Base-by-base conservation (phyloP, 345 rosid genomes). In the Gossypium australe region DNA sequence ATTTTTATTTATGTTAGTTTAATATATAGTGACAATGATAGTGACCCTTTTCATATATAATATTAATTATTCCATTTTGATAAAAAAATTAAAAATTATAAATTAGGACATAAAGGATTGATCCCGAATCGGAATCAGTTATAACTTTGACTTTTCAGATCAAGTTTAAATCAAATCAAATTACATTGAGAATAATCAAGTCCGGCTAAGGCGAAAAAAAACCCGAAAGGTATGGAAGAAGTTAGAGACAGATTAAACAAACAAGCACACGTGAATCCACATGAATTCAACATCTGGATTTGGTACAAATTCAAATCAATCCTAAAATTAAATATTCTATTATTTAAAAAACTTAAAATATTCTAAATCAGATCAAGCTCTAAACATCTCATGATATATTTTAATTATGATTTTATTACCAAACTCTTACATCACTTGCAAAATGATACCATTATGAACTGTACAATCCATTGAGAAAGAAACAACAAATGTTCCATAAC, bases 221-320 rank as follows among this genome's bases (percentile, higher is more conserved):
- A 29, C 38, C 38, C 38, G 34, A 29, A 29, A 29, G 38, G 38
- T 29, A 29, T 29, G 38, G 6, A 29, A 4, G 38, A 29, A 1
- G 7, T 34, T 34, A 34, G 41, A 34, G 41, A 34, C 7, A 16
- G 16, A 69, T 51, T 69, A 69, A 51, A 27, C 24, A 52, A 70
- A 29, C 73, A 52, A 10, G 25, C 60, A 70, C 73, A 52, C 57
- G 73, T 70, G 73, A 70, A 29, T 6, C 25, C 61, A 70, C 73
- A 52, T 52, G 73, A 52, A 17, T 3, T 3, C 60, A 29, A 25
- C 61, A 4, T 20, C 20, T 27, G 47, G 25, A 27, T 5, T 8
- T 0, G 27, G 16, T 25, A 22, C 72, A 9, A 58, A 44, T 43
- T 67, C 45, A 13, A 9, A 2, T 2, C 4, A 7, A 13, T 16